Evolutionary conservation across 2,329 filamentous ascomycete genomes (phyloP).

Genomic region (Cladobotryum mycophilum): DNA sequence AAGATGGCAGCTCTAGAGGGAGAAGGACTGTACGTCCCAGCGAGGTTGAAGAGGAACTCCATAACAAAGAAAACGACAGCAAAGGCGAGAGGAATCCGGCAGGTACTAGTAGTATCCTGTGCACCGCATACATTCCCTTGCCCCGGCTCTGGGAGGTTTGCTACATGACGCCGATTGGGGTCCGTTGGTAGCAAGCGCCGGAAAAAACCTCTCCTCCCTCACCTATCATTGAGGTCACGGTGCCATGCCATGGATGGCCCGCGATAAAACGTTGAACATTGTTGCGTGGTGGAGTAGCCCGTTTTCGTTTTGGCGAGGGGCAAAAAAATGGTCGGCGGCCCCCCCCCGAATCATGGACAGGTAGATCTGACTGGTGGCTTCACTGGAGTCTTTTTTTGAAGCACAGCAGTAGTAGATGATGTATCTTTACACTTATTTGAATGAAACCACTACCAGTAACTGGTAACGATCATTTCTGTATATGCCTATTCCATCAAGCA

Average conservation of each 20-base stretch:
- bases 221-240: conserved; percentile 11
- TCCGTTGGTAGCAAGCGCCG: conserved; percentile 11
- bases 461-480: too few species aligned
- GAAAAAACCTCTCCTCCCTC: conserved; percentile 3
- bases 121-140: conserved; percentile 2
- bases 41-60: conserved; percentile 5
- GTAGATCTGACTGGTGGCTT: too few species aligned
- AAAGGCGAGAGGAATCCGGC: conserved; percentile 4
- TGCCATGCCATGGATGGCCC: conserved; percentile 1
- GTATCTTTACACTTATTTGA: too few species aligned
- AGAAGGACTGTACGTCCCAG: conserved; percentile 8
- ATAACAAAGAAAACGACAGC: conserved; percentile 9
- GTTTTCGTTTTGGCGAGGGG: too few species aligned
- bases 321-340: too few species aligned
- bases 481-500: too few species aligned
- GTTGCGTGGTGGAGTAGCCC: conserved; percentile 3
- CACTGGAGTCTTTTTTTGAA: too few species aligned
- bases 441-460: too few species aligned
- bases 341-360: too few species aligned
- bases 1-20: not conserved
- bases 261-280: not conserved
- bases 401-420: too few species aligned
- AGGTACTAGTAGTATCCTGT: conserved; percentile 7
- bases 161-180: conserved; percentile 10
- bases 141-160: conserved; percentile 5